Evolutionary conservation across 331 rosid genomes (phyloP), one percentile per base, ranked within the genome.

Genomic region (Quercus tomentella): DNA sequence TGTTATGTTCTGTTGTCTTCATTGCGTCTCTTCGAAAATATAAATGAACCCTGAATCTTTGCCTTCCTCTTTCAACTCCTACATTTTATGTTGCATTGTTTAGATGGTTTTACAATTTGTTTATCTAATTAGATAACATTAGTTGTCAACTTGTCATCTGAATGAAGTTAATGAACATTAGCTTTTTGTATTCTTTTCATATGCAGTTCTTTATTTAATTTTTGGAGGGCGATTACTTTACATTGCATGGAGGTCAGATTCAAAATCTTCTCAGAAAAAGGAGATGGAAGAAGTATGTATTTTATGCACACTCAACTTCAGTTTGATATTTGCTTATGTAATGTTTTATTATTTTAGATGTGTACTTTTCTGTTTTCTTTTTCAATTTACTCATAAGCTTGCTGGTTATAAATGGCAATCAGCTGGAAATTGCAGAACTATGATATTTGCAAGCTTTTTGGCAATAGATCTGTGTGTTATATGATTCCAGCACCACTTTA

Each of bases 171-270:
- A 15, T 55, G 82, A 78, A 69, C 76, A 73, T 65, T 49, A 76
- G 55, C 65, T 31, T 45, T 71, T 28, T 55, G 51, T 72, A 43
- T 62, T 26, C 71, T 31, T 76, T 84, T 37, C 57, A 28, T 80
- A 20, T 84, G 89, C 99, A 96, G 99, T 96, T 81, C 94, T 96
- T 23, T 96, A 96, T 81, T 87, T 88, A 23, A 93, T 96, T 88
- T 96, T 96, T 77, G 99, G 99, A 69, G 82, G 91, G 87, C 86
- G 99, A 67, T 74, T 96, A 80, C 92, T 96, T 82, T 96, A 96
- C 85, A 93, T 96, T 84, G 99, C 99, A 33, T 96, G 99, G 98
- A 96, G 94, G 85, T 87, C 97, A 65, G 98, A 96, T 74, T 75
- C 99, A 61, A 96, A 93, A 88, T 56, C 92, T 56, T 96, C 99